Evolutionary conservation across 371 early-diverging fungal genomes (phyloP), one percentile per base, ranked within the genome.

Genomic region (Phascolomyces articulosus): DNA sequence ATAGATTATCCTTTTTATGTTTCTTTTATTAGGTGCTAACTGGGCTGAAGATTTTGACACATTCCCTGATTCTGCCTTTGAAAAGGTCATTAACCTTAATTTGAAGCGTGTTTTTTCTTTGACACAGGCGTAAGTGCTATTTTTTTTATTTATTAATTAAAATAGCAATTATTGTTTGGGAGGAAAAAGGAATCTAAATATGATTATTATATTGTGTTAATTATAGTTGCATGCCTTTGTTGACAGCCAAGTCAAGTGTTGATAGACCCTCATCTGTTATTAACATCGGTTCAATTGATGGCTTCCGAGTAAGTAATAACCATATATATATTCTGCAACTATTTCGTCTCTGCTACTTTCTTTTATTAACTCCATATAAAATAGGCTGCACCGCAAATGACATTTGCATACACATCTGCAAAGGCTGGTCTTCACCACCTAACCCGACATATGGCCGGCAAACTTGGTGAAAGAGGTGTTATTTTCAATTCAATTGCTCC

Each of bases 401-500:
- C 90, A 2, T 91, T 84, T 55, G 93, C 92, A 24, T 93, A 93
- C 67, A 83, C 88, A 24, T 88, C 92, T 15, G 89, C 90, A 59
- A 93, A 93, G 73, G 92, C 91, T 0, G 94, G 90, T 15, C 77
- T 92, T 21, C 91, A 92, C 65, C 92, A 54, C 24, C 18, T 91
- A 65, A 86, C 90, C 0, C 71, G 82, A n/a, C 83, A 84, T 34
- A 66, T 91, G 67, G 88, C 89, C 0, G 74, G 80, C 90, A 49
- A 54, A 26, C 65, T 93, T 29, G 91, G 86, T 20, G 55, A 63
- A 16, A 71, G 78, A 20, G 62, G 83, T 60, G 87, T 97, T 41
- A 85, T 90, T 20, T 91, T 93, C 54, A 97, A 96, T 68, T 90
- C 93, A 1, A 87, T 96, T 60, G 96, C 96, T 0, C 95, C 96